Conservation (phyloP, 1,139 yeast species). For the Pichia sp. region DNA sequence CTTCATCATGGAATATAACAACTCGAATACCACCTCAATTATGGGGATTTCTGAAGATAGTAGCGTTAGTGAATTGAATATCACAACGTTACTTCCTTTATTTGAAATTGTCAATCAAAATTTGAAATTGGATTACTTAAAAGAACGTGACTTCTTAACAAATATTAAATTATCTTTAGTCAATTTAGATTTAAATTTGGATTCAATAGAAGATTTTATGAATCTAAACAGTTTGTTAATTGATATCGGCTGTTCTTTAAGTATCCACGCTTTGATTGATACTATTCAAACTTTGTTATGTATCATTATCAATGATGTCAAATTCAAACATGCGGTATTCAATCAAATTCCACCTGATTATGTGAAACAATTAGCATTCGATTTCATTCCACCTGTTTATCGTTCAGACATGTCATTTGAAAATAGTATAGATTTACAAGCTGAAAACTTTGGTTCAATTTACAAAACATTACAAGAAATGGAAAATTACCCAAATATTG, state of each 20-base stretch:
- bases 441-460: constrained; percentile 21
- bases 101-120: constrained; percentile 41
- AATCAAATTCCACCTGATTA: constrained; percentile 18
- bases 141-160: constrained; percentile 32
- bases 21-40: constrained; percentile 10
- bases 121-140: constrained; percentile 31
- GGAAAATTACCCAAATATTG: constrained; percentile 15
- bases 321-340: constrained; percentile 16
- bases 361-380: constrained; percentile 24
- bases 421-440: constrained; percentile 20
- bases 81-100: constrained; percentile 15
- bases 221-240: constrained; percentile 22
- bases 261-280: constrained; percentile 29
- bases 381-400: constrained; percentile 37
- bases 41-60: constrained; percentile 11
- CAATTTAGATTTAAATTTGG: constrained; percentile 21
- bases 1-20: constrained; percentile 10
- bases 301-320: constrained; percentile 21
- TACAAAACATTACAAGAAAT: constrained; percentile 18
- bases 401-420: constrained; percentile 36
- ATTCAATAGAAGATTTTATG: constrained; percentile 21
- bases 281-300: constrained; percentile 26
- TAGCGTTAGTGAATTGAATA: constrained; percentile 3
- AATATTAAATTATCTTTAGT: constrained; percentile 31
- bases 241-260: constrained; percentile 30